Percentiles rank a stretch among this genome's conserved stretches.
phyloP scores from a whole-genome alignment of 768 basidiomycete species.

The Russula sp. region DNA sequence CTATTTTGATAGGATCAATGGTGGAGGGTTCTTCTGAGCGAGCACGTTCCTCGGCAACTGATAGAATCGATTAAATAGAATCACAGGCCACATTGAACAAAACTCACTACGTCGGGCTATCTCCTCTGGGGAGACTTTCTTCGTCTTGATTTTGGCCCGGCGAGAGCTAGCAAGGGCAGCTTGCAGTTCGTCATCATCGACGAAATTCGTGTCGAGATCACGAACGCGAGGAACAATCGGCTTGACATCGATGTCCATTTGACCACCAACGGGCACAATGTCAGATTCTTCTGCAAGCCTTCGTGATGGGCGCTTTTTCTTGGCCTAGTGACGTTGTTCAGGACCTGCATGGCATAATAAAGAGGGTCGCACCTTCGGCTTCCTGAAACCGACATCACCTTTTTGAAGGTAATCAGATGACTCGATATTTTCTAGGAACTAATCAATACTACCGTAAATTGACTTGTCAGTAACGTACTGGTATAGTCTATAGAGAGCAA shows the following conservation, averaged over 20 bases:
- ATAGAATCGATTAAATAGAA: slow-evolving; percentile 15
- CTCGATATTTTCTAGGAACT: slow-evolving; percentile 68
- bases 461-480: slow-evolving; percentile 48
- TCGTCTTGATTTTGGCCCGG: slow-evolving; percentile 70
- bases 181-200: slow-evolving; percentile 98
- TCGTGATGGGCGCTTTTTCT: slow-evolving; percentile 83
- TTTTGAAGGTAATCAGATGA: slow-evolving; percentile 85
- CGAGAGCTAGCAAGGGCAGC: slow-evolving; percentile 84
- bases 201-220: slow-evolving; percentile 82
- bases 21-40: slow-evolving; percentile 42
- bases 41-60: slow-evolving; percentile 61
- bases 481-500: slow-evolving; percentile 83
- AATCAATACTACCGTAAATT: slow-evolving; percentile 12
- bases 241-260: slow-evolving; percentile 78
- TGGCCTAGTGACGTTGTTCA: slow-evolving; percentile 49
- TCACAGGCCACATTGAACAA: not conserved
- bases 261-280: slow-evolving; percentile 39
- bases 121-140: slow-evolving; percentile 77
- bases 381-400: slow-evolving; percentile 93
- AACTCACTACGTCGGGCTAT: slow-evolving; percentile 67
- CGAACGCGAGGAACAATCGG: slow-evolving; percentile 61
- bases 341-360: not conserved
- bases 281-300: slow-evolving; percentile 55
- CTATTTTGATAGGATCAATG: slow-evolving; percentile 40
- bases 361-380: slow-evolving; percentile 60